These are phyloP conservation scores for Aspergillus ruber DNA, from an alignment of 2,329 filamentous ascomycete species.

Conservation along the genomic window DNA sequence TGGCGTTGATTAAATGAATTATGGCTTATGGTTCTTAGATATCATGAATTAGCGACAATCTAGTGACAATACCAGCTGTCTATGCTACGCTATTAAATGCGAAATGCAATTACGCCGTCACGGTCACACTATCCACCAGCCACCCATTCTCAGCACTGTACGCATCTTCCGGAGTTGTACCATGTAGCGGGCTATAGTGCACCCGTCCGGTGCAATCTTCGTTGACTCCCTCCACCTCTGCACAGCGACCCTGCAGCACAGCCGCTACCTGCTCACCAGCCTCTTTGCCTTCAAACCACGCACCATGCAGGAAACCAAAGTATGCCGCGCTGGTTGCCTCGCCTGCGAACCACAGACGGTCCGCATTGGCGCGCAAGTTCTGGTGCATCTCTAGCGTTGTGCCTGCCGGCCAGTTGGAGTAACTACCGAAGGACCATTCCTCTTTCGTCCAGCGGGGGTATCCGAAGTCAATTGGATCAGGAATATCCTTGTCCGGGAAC, in stretches of 20 bases:
- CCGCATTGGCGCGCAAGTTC: constrained; percentile 60
- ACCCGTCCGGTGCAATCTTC: constrained; percentile 14
- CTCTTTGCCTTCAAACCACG: constrained; percentile 52
- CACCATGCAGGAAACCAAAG: constrained; percentile 61
- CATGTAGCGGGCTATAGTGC: constrained; percentile 24
- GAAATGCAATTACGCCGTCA: constrained; percentile 14
- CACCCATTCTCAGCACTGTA: constrained; percentile 26
- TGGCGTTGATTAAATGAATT: neutral
- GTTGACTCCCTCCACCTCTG: constrained; percentile 6
- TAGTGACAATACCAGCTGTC: neutral
- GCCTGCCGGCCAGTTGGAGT: constrained; percentile 61
- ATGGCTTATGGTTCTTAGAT: neutral
- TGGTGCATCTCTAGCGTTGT: constrained; percentile 61
- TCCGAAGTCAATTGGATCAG: constrained; percentile 54
- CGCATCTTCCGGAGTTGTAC: constrained; percentile 22
- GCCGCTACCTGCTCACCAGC: constrained; percentile 36
- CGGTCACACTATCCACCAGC: constrained; percentile 19
- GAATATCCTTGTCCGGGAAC: constrained; percentile 53
- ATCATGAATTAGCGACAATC: neutral
- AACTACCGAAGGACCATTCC: constrained; percentile 54
- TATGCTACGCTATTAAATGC: neutral
- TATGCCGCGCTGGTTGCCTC: constrained; percentile 58
- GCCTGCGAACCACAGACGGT: constrained; percentile 58
- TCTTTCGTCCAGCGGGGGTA: constrained; percentile 54
- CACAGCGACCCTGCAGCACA: constrained; percentile 17